Conservation (phyloP, 306 rosid genomes). For the Trichosanthes cucumerina region DNA sequence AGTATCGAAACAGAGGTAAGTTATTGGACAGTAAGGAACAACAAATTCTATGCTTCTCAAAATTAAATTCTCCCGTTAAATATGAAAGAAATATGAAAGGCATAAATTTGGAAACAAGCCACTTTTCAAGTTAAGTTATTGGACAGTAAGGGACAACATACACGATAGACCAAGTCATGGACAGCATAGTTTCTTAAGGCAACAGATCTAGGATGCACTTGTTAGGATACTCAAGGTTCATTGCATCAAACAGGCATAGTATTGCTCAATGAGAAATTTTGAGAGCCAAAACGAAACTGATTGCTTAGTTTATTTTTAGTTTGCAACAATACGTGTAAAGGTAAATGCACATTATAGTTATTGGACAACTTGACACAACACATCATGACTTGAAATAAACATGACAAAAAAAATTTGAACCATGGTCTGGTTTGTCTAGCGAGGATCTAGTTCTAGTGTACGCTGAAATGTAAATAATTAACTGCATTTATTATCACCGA, state of each 20-base stretch:
- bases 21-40: neutral
- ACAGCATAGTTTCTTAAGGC: neutral
- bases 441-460: neutral
- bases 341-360: neutral
- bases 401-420: neutral
- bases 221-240: neutral
- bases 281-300: neutral
- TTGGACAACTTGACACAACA: neutral
- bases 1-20: neutral
- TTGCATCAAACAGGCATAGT: neutral
- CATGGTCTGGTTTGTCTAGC: neutral
- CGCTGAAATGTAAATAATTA: neutral
- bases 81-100: neutral
- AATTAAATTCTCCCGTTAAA: neutral
- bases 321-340: neutral
- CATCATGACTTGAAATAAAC: neutral
- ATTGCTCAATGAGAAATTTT: neutral
- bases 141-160: too few species aligned
- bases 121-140: neutral
- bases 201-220: conserved; percentile 8
- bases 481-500: neutral
- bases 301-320: neutral
- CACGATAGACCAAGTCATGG: neutral
- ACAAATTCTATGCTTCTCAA: neutral
- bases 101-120: neutral